These are phyloP conservation scores for Chytriomyces sp. DNA, from an alignment of 192 early-diverging fungal species.

Conservation along the genomic window DNA sequence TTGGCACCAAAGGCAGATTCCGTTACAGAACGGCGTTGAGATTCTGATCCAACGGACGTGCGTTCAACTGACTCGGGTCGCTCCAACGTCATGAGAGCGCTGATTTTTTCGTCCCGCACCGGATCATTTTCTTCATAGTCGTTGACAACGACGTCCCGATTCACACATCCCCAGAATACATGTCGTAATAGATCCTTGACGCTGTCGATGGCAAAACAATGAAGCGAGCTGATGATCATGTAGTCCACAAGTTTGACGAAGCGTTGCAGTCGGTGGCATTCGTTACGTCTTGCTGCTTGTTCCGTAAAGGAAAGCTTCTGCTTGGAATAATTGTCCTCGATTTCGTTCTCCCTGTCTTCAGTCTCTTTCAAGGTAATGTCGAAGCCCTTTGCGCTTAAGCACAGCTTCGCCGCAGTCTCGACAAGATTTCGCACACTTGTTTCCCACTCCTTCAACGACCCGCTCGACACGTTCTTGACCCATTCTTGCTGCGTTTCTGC, in stretches of 20 bases:
- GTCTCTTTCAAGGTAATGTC: conserved; percentile 41
- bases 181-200: conserved; percentile 48
- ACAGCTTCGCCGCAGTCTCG: conserved; percentile 47
- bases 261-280: conserved; percentile 58
- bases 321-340: conserved; percentile 1
- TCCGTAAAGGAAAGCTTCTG: conserved; percentile 61
- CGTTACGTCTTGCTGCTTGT: conserved; percentile 61
- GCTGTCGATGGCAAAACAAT: conserved; percentile 53
- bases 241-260: conserved; percentile 69
- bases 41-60: conserved; percentile 18
- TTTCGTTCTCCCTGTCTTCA: conserved; percentile 18
- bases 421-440: conserved; percentile 42
- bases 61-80: conserved; percentile 18
- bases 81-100: conserved; percentile 14
- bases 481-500: conserved; percentile 51
- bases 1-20: neutral
- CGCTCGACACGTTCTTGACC: conserved; percentile 41
- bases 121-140: conserved; percentile 36
- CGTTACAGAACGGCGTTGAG: neutral
- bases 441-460: conserved; percentile 51
- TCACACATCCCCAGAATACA: conserved; percentile 53
- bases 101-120: conserved; percentile 5
- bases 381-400: conserved; percentile 58
- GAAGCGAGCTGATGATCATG: conserved; percentile 59
- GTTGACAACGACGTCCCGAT: conserved; percentile 60